Evolutionary conservation across 495 filamentous ascomycete genomes (phyloP), one percentile per base, ranked within the genome.

Genomic region (Penicillium salamii): DNA sequence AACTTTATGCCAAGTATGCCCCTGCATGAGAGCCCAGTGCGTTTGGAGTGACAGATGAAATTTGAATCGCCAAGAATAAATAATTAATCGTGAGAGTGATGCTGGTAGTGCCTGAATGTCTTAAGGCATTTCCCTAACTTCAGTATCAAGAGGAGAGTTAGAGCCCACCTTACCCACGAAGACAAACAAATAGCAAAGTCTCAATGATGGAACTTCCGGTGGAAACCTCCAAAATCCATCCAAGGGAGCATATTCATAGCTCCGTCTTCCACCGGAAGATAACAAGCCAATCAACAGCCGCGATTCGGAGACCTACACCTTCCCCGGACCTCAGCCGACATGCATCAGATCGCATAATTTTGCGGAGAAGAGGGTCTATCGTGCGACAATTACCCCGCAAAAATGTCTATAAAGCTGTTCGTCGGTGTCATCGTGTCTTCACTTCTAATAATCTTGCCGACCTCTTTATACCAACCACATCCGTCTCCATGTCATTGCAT

Each of bases 241-340:
- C 4, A 26, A 26, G 23, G 23, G 8, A 4, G 23, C n/a, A 26
- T 26, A 8, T 26, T 26, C 4, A 26, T 3, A 8, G 4, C 3
- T 26, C 23, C 41, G 33, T 21, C 31, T 45, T 32, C 42, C 42
- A 34, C 42, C 42, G 42, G 42, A 45, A 11, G 7, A 7, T 45
- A 32, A 15, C 31, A 45, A 24, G n/a, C 42, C 42, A 45, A 45
- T 45, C 42, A 35, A 28, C n/a, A 8, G n/a, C n/a, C n/a, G 39
- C n/a, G 15, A 24, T 8, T 19, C 18, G 39, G 7, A 17, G 28
- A 28, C n/a, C 23, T 29, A 20, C n/a, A 13, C 17, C 20, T 21
- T 23, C 12, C 42, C 31, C 31, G 13, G 42, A 17, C 5, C 15
- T 1, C 19, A 15, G 21, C 31, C 12, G 13, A 15, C 2, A 24